Evolutionary conservation across 805 yeast genomes (phyloP), one percentile per base, ranked within the genome.

Genomic region (Wickerhamomyces hampshirensis): DNA sequence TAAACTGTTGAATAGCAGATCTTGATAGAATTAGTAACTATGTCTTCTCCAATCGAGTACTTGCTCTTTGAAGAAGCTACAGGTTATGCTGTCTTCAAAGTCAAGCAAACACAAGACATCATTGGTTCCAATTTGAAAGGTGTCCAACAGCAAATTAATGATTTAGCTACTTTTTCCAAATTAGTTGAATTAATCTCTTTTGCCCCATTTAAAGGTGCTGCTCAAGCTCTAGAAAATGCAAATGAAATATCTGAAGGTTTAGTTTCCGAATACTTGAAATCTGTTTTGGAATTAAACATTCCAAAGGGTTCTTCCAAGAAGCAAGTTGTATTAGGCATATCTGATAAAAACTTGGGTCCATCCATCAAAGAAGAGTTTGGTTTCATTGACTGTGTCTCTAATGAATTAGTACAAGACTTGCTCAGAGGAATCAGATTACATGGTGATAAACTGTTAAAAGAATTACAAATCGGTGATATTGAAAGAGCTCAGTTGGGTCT

Each of bases 141-240:
- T 66, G 98, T 93, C 30, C 98, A 93, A 69, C 80, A 79, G 51
- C 89, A 95, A 42, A 74, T 87, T 43, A 80, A 73, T 51, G 98
- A 93, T 56, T 75, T 93, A 48, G 81, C 80, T 45, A 74, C 79
- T 59, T 89, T 93, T 61, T 84, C 96, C 55, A 93, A 93, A 69
- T 71, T 91, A 71, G 80, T 93, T 51, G 95, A 89, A 65, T 75
- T 93, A 39, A 94, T 86, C 18, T 84, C 96, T 12, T 93, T 93
- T 67, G 95, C 96, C 42, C 98, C 98, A 34, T 93, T 93, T 76
- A 89, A 93, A 67, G 97, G 97, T 56, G 98, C 98, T 43, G 98
- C 98, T 35, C 98, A 93, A 66, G 98, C 98, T 43, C 77, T 93
- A 57, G 98, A 91, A 66, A 93, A 93, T 60, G 97, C 98, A 51